Evolutionary conservation across 129 eudicot species (phyloP).

Genomic region (Chrysanthemum makinoi): DNA sequence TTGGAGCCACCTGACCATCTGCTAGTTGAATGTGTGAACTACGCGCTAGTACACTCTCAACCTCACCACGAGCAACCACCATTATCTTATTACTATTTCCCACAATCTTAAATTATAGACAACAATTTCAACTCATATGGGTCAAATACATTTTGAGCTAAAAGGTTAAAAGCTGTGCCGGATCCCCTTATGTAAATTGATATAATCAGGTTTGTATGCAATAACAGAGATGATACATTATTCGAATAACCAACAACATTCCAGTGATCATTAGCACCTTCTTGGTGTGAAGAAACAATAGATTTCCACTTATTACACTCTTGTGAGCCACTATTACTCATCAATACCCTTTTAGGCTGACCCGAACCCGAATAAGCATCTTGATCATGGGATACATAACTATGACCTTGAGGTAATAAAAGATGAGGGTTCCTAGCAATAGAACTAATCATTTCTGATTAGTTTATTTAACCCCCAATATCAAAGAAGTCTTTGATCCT

Average conservation of each 20-base stretch:
- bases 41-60: constrained; percentile 69
- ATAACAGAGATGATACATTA: too few relatives aligned
- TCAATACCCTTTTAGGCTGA: constrained; percentile 8
- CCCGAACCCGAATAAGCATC: constrained; percentile 26
- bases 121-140: neutral
- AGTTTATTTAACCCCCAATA: too few relatives aligned
- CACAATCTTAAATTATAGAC: neutral
- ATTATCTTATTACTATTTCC: neutral
- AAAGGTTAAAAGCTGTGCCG: too few relatives aligned
- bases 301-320: constrained; percentile 50
- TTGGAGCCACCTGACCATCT: too few relatives aligned
- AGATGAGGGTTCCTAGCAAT: constrained; percentile 33
- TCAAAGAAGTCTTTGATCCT: too few relatives aligned
- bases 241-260: constrained; percentile 26
- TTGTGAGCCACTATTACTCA: constrained; percentile 23
- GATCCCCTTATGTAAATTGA: too few relatives aligned
- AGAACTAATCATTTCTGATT: constrained; percentile 44
- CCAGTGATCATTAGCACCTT: constrained; percentile 24
- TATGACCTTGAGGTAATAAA: constrained; percentile 29
- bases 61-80: constrained; percentile 58
- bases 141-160: too few relatives aligned
- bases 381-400: constrained; percentile 24
- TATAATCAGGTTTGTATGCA: too few relatives aligned
- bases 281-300: constrained; percentile 36
- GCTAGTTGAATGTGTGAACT: constrained; percentile 68